phyloP scores from a whole-genome alignment of 116 monocot species.

The Posidonia oceanica region DNA sequence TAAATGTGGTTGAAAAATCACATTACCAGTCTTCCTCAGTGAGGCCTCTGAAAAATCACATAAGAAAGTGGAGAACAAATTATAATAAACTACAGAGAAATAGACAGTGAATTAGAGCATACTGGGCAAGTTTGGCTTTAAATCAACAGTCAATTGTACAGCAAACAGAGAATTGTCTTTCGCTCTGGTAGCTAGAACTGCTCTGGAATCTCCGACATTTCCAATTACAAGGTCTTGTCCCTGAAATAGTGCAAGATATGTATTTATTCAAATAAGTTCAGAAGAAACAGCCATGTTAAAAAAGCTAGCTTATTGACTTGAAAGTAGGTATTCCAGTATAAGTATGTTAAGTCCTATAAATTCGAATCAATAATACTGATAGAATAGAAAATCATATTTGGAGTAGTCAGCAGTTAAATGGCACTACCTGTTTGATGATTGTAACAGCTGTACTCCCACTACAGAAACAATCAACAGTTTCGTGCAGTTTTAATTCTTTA shows the following conservation, averaged over 20 bases:
- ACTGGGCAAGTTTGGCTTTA: conserved; percentile 93
- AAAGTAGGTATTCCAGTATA: background rate
- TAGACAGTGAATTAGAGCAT: conserved; percentile 1
- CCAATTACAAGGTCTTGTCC: conserved; percentile 85
- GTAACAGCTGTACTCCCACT: conserved; percentile 83
- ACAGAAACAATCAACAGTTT: conserved; percentile 71
- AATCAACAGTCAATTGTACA: conserved; percentile 79
- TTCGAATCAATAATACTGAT: background rate
- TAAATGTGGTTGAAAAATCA: background rate
- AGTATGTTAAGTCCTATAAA: background rate
- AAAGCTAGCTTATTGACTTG: background rate
- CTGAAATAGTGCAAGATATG: conserved; percentile 26
- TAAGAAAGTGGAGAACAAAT: background rate
- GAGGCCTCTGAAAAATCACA: background rate
- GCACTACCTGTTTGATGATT: conserved; percentile 59
- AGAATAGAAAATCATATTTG: background rate
- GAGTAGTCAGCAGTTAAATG: background rate
- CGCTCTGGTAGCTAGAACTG: conserved; percentile 61
- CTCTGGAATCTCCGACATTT: conserved; percentile 91
- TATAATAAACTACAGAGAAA: background rate
- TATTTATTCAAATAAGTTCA: background rate
- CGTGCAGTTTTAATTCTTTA: conserved; percentile 69
- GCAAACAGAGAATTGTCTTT: conserved; percentile 57
- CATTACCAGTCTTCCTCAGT: background rate
- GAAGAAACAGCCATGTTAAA: background rate